Percentiles rank a stretch among this genome's conserved stretches.
These are phyloP conservation scores for Geotrichum phurueaensis DNA, from an alignment of 1,139 yeast species.

Conservation along the genomic window DNA sequence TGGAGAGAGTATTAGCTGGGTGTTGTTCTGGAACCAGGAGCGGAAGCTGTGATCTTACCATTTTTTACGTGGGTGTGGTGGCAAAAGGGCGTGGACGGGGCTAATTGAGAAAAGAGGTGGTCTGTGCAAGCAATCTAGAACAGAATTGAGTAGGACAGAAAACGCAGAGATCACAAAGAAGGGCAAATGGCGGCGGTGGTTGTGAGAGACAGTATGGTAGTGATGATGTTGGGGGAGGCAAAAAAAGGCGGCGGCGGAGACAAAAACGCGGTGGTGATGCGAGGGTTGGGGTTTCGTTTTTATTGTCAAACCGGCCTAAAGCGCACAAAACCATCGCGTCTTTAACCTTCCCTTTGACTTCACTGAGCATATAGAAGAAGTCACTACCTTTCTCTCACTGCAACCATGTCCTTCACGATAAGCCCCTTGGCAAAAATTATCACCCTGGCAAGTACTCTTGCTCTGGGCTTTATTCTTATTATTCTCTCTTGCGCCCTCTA, in stretches of 20 bases:
- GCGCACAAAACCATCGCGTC: neutral
- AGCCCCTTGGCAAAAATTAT: slow-evolving; percentile 72
- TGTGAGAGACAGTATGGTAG: neutral
- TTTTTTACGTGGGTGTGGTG: neutral
- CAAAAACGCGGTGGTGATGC: neutral
- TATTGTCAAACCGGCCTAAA: neutral
- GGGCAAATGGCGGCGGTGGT: neutral
- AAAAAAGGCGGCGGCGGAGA: neutral
- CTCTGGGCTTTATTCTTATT: slow-evolving; percentile 70
- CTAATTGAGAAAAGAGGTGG: too few relatives aligned
- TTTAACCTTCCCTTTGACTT: too few relatives aligned
- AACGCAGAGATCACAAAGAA: neutral
- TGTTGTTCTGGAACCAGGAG: neutral
- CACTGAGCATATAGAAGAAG: neutral
- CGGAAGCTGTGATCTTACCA: neutral
- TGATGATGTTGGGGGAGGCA: neutral
- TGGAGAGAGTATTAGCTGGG: slow-evolving; percentile 19
- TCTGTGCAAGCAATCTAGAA: too few relatives aligned
- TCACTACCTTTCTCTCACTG: neutral
- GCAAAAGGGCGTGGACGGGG: too few relatives aligned
- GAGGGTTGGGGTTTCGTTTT: neutral
- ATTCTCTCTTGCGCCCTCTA: slow-evolving; percentile 71
- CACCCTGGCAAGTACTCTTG: slow-evolving; percentile 63
- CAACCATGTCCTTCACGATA: slow-evolving; percentile 18
- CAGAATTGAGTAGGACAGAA: neutral